A percentile compares a stretch with the other conserved stretches of the same genome.
These are phyloP conservation scores for Nannizzia gypsea DNA, from an alignment of 2,329 filamentous ascomycete species.

Conservation along the genomic window DNA sequence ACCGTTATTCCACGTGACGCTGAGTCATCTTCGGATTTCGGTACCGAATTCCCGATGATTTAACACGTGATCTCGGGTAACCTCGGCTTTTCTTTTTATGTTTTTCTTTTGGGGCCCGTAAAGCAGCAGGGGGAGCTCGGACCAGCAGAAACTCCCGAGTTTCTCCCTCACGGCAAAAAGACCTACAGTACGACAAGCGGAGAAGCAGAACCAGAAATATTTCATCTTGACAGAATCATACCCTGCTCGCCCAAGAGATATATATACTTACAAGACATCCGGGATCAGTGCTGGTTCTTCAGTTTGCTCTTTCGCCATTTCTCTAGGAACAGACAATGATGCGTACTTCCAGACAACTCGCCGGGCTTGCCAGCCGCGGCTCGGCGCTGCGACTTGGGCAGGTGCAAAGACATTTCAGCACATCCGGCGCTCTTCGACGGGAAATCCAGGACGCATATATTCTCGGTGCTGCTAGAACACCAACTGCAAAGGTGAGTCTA, in stretches of 20 bases:
- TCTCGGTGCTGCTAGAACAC: conserved; percentile 76
- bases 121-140: background rate
- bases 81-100: conserved; percentile 4
- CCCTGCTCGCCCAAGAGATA: background rate
- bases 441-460: conserved; percentile 91
- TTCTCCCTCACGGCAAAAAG: background rate
- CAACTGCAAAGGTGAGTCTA: conserved; percentile 63
- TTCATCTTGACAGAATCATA: too few species aligned
- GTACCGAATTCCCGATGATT: background rate
- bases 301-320: background rate
- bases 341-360: background rate
- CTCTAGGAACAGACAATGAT: background rate
- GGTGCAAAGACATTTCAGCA: conserved; percentile 42
- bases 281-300: background rate
- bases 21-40: background rate
- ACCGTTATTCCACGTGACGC: background rate
- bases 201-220: background rate
- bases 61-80: conserved; percentile 3
- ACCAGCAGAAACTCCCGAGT: background rate
- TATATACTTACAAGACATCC: background rate
- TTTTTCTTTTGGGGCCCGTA: too few species aligned
- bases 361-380: background rate
- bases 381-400: conserved; percentile 34
- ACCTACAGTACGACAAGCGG: background rate
- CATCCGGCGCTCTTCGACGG: conserved; percentile 38